Percentiles rank a stretch among this genome's conserved stretches.
These are phyloP conservation scores for Barnettozyma sp. DNA, from an alignment of 805 yeast species.

Conservation along the genomic window DNA sequence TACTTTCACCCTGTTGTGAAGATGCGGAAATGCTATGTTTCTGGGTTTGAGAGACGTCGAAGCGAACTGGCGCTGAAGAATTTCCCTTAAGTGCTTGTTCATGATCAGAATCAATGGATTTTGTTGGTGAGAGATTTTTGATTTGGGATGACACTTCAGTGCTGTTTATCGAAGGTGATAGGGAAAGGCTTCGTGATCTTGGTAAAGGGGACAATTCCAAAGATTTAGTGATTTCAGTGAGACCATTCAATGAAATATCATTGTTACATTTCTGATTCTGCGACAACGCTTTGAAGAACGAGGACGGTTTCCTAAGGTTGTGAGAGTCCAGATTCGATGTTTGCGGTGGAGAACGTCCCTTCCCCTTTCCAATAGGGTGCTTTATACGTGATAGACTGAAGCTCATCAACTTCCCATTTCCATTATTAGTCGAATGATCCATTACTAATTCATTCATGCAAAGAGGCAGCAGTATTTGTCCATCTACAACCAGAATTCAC, in stretches of 20 bases:
- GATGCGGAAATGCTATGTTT: no score
- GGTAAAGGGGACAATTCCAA: slow-evolving; percentile 1
- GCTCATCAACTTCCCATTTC: not conserved
- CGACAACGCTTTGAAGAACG: slow-evolving; percentile 7
- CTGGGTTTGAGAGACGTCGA: slow-evolving; percentile 5
- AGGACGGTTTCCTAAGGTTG: slow-evolving; percentile 8
- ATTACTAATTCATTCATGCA: not conserved
- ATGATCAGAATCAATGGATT: slow-evolving; percentile 13
- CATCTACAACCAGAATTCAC: no score
- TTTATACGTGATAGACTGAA: slow-evolving; percentile 7
- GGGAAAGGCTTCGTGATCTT: slow-evolving; percentile 1
- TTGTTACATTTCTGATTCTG: slow-evolving; percentile 7
- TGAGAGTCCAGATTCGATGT: slow-evolving; percentile 6
- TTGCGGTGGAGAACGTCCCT: slow-evolving; percentile 5
- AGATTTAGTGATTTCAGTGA: slow-evolving; percentile 1
- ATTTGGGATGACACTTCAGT: slow-evolving; percentile 12
- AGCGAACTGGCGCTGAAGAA: slow-evolving; percentile 1
- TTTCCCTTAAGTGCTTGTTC: not conserved
- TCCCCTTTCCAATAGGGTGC: slow-evolving; percentile 5
- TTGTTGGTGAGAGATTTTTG: slow-evolving; percentile 16
- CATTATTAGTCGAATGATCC: not conserved
- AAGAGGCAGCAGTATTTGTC: no score
- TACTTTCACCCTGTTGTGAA: no score
- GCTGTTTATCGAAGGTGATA: slow-evolving; percentile 6
- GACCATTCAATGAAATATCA: slow-evolving; percentile 8